Percentiles rank a stretch among this genome's conserved stretches.
phyloP scores from a whole-genome alignment of 306 rosid species.

The Inga laurina region DNA sequence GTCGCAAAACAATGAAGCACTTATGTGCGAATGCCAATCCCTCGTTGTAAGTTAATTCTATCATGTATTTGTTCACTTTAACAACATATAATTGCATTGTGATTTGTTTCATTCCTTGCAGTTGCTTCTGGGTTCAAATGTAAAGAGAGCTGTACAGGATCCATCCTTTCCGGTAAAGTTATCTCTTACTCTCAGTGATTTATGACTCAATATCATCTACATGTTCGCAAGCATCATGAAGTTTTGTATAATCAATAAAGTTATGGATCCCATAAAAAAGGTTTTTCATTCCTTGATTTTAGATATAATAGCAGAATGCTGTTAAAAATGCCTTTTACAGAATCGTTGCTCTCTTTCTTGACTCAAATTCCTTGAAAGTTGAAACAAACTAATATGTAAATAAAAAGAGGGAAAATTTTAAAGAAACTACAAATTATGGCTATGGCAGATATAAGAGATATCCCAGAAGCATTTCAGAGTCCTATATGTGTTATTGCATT shows the following conservation, averaged over 20 bases:
- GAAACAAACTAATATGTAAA: not conserved
- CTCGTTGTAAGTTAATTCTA: not conserved
- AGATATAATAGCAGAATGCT: no score
- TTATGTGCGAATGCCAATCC: no score
- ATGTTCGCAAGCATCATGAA: not conserved
- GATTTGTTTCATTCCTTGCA: constrained; percentile 36
- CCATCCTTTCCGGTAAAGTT: constrained; percentile 72
- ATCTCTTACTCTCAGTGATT: not conserved
- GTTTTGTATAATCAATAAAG: no score
- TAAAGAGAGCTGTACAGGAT: constrained; percentile 65
- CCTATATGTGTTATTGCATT: constrained; percentile 6
- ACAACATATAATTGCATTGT: constrained; percentile 7
- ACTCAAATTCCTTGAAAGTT: no score
- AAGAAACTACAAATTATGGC: not conserved
- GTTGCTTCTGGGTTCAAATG: constrained; percentile 69
- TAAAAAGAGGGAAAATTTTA: not conserved
- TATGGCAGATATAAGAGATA: not conserved
- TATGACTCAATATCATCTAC: not conserved
- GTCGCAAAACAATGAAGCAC: not conserved
- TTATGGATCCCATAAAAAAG: no score
- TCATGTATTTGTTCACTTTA: not conserved
- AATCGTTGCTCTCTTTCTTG: no score
- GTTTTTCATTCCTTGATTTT: no score
- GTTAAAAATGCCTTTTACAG: not conserved
- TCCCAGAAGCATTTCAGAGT: not conserved